Base-by-base conservation (phyloP, 805 yeast genomes). In the Candida ortonii region DNA sequence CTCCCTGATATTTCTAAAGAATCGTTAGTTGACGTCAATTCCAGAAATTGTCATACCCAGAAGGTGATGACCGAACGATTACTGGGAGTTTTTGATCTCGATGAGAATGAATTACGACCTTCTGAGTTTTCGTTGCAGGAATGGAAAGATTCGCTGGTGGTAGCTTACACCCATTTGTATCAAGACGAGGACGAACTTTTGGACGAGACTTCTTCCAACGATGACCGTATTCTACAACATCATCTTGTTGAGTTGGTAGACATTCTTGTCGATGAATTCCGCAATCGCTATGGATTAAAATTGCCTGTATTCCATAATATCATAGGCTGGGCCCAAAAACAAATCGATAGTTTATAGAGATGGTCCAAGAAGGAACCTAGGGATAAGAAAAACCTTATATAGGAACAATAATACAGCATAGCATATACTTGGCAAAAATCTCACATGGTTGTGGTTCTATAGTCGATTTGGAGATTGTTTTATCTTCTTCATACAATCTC, bases 81-180 rank as follows among this genome's bases (percentile, higher is more conserved):
- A 28, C 24, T 32, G 10, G 39, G 34, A 12, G 42, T 48, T 3
- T 44, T 48, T 15, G 45, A 41, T n/a, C 23, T 30, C 5, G 42
- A 36, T 3, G 31, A 25, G 4, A 10, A 18, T 3, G 17, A 25
- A 16, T 13, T 7, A n/a, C 9, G 15, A 19, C 13, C 23, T 25
- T 7, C 15, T 5, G 12, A 7, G 16, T 21, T 18, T n/a, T 10
- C 18, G 9, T 28, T 25, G 25, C 36, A 18, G 19, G 24, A 9
- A 28, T 44, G 37, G 28, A 39, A 39, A 19, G 36, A 35, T 16
- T 38, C 39, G 16, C 30, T 43, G 17, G 34, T 38, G 18, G 30
- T 22, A 3, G 35, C 38, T 10, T 46, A 45, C 33, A 40, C 47
- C 1, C 30, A 36, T 12, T 37, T 48, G 5, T 48, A 48, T 30